Evolutionary conservation across 176 grass and related monocot genomes (phyloP), one percentile per base, ranked within the genome.

Genomic region (Paspalum notatum): DNA sequence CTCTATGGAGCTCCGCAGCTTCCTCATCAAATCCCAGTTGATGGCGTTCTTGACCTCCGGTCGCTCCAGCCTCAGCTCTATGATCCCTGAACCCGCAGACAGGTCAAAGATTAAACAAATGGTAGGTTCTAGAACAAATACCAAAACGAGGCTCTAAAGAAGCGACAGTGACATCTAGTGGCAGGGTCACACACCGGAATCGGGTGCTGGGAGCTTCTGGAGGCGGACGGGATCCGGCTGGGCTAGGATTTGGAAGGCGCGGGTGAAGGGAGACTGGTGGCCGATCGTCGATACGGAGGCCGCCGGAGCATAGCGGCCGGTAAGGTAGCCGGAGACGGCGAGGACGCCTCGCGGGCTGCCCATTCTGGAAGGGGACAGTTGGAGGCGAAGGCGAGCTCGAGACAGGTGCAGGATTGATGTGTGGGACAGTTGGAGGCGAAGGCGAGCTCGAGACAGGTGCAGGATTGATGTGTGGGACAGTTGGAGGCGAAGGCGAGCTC

Each of bases 41-140:
- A 95, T 95, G 76, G 96, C 88, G 79, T 99, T 99, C 76, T 95
- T 91, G 10, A 90, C 86, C 84, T 87, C 89, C 37, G 86, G 82
- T 21, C 90, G 62, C 64, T 93, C 87, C 52, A 96, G 74, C 40
- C 60, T 95, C 79, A 95, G 51, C 76, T 91, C 87, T 24, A 95
- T 22, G 55, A 99, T 91, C 62, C 91, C 93, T 99, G 80, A 26
- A 84, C 47, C 56, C 50, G 8, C 11, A 40, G 22, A 15, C 68
- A 2, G 18, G 62, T 66, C 40, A 25, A 44, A 73, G 66, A 55
- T 40, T 41, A 45, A 49, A 11, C 8, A 38, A 72, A 61, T 75
- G 5, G 21, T 25, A 25, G 12, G 50, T 56, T 58, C 46, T 64
- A 71, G 12, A 25, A 24, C 16, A 24, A 38, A 1, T 43, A 27